Evolutionary conservation across 352 stramenopile genomes (phyloP).

Genomic region (Achlya hypogyna): DNA sequence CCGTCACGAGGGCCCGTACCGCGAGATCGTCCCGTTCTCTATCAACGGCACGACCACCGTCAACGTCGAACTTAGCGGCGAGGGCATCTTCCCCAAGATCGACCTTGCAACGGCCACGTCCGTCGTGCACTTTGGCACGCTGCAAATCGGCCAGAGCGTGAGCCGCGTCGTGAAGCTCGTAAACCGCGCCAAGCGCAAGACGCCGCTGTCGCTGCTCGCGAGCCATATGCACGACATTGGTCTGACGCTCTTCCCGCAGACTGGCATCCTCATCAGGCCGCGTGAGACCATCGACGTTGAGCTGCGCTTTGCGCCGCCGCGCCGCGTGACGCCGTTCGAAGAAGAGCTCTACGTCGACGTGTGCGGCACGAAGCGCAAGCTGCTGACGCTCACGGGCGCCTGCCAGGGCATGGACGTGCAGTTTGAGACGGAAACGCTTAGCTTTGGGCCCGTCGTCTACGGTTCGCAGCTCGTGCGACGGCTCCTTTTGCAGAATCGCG

Average conservation of each 20-base stretch:
- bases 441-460: slow-evolving; percentile 85
- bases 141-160: slow-evolving; percentile 74
- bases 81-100: slow-evolving; percentile 68
- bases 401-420: slow-evolving; percentile 87
- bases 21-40: slow-evolving; percentile 83
- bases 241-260: slow-evolving; percentile 42
- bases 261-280: slow-evolving; percentile 54
- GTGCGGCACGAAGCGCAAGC: slow-evolving; percentile 56
- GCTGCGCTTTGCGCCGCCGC: slow-evolving; percentile 59
- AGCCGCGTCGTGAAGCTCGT: slow-evolving; percentile 67
- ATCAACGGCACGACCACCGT: slow-evolving; percentile 84
- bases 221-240: slow-evolving; percentile 40
- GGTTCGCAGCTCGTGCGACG: slow-evolving; percentile 77
- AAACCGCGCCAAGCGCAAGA: slow-evolving; percentile 77
- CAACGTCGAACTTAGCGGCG: slow-evolving; percentile 56
- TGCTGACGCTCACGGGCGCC: slow-evolving; percentile 72
- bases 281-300: slow-evolving; percentile 73
- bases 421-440: slow-evolving; percentile 82
- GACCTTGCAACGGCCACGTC: slow-evolving; percentile 82
- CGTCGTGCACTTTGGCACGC: slow-evolving; percentile 62
- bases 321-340: slow-evolving; percentile 53
- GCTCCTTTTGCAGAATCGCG: slow-evolving; percentile 83
- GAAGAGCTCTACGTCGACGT: slow-evolving; percentile 52
- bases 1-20: slow-evolving; percentile 67
- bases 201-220: slow-evolving; percentile 26